These are phyloP conservation scores for Ceratocystis smalleyi DNA, from an alignment of 2,329 filamentous ascomycete species.

Conservation along the genomic window DNA sequence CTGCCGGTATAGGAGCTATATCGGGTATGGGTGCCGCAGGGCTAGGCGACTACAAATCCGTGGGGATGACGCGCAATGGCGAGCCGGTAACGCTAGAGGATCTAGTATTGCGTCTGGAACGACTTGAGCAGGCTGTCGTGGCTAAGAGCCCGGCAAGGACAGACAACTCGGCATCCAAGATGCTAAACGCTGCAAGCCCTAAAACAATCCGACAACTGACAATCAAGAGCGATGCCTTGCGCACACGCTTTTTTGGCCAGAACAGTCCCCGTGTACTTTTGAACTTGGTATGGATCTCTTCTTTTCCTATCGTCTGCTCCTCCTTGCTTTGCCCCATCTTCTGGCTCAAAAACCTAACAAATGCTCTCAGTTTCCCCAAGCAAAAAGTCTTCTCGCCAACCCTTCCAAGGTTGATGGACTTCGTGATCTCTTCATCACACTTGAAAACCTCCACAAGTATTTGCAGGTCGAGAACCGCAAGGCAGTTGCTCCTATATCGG, in stretches of 20 bases:
- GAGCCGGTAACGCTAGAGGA: slow-evolving; percentile 30
- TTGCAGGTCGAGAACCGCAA: slow-evolving; percentile 34
- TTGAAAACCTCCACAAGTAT: slow-evolving; percentile 33
- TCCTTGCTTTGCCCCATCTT: neutral
- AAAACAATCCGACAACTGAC: slow-evolving; percentile 35
- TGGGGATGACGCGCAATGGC: slow-evolving; percentile 18
- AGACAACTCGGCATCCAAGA: slow-evolving; percentile 20
- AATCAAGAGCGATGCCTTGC: slow-evolving; percentile 32
- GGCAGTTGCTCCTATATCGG: slow-evolving; percentile 35
- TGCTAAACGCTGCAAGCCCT: slow-evolving; percentile 26
- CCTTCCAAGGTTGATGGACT: slow-evolving; percentile 28
- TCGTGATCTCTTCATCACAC: slow-evolving; percentile 29
- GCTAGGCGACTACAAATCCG: neutral
- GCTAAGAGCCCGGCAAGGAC: slow-evolving; percentile 28
- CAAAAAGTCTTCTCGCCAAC: slow-evolving; percentile 35
- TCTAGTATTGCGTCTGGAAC: slow-evolving; percentile 35
- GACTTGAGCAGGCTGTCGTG: slow-evolving; percentile 36
- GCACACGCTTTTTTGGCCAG: slow-evolving; percentile 39
- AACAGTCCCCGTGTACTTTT: slow-evolving; percentile 37
- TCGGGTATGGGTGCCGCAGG: neutral
- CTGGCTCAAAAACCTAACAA: neutral
- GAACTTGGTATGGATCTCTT: slow-evolving; percentile 32
- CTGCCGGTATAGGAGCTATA: neutral
- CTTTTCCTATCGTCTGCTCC: neutral
- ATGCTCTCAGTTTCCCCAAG: slow-evolving; percentile 34